Conservation (phyloP, 2,329 filamentous ascomycete genomes). For the Biscogniauxia marginata region DNA sequence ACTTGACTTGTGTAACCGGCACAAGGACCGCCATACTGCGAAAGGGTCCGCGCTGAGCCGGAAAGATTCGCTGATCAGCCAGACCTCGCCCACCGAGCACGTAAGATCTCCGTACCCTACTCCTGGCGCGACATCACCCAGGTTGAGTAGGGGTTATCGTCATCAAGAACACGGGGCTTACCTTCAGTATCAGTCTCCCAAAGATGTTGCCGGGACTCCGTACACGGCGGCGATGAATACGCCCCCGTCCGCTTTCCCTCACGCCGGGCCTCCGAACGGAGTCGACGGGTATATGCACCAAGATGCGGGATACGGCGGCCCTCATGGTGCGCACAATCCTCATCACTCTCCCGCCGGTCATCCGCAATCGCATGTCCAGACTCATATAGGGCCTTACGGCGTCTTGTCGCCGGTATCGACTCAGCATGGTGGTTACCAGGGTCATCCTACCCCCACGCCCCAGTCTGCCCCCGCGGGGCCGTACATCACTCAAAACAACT, state of each 20-base stretch:
- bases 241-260: conserved; percentile 38
- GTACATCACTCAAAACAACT: conserved; percentile 61
- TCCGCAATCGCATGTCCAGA: conserved; percentile 46
- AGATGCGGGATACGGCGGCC: conserved; percentile 36
- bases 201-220: conserved; percentile 43
- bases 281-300: conserved; percentile 45
- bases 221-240: conserved; percentile 48
- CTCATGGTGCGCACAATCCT: conserved; percentile 32
- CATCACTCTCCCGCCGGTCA: conserved; percentile 44
- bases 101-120: conserved; percentile 40
- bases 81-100: conserved; percentile 44
- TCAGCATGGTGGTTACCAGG: conserved; percentile 47
- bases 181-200: conserved; percentile 47
- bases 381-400: conserved; percentile 48
- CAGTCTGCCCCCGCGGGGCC: conserved; percentile 41
- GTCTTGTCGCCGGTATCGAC: conserved; percentile 52
- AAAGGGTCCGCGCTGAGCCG: conserved; percentile 75
- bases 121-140: conserved; percentile 46
- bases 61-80: conserved; percentile 64
- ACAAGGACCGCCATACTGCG: conserved; percentile 77
- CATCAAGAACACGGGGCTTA: conserved; percentile 39
- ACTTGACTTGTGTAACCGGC: conserved; percentile 85
- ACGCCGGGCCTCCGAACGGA: conserved; percentile 35
- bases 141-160: conserved; percentile 44
- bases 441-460: conserved; percentile 44